Evolutionary conservation across 208 protist genomes (phyloP), one percentile per base, ranked within the genome.

Genomic region (Trypanosoma boissoni): DNA sequence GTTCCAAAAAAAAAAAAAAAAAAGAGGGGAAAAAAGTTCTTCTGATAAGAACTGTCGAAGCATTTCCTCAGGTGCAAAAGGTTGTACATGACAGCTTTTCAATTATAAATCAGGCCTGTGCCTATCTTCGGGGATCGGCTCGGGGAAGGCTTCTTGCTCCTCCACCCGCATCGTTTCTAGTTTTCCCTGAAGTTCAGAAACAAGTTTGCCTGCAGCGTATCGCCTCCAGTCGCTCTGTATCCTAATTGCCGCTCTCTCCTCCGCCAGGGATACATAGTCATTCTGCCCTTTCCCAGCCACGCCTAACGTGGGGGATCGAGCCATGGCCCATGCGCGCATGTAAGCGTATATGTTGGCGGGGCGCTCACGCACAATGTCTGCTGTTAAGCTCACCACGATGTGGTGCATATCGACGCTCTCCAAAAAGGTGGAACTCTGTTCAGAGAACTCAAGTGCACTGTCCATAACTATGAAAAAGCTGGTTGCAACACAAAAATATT

Each of bases 311-410:
- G 34, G 34, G 12, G 34, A 59, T 7, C 45, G 61, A 43, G 56
- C 51, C 29, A 20, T 62, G 2, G 73, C 80, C 80, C 80, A 88
- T 4, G 41, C 16, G 9, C 34, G 52, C 58, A 88, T 63, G 60
- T 76, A 88, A 24, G 43, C 50, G 14, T 78, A 68, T 4, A 88
- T 59, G 49, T 81, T 45, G 21, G 58, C 45, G 7, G 80, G 80
- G 27, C 76, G 60, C 49, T 68, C 24, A 1, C 53, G 48, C 3
- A 80, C 57, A 28, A 58, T 57, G 7, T 74, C 74, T 31, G 42
- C 54, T 12, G 72, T 61, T 16, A 75, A 64, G 12, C 58, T 43
- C 41, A 72, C 64, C 12, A 80, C 63, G 12, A 61, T 54, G 5
- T 68, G 49, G 34, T 60, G 61, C 37, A 80, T 20, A 21, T 55